These are phyloP conservation scores for Gastrolobium bilobum DNA, from an alignment of 306 rosid genomes.

Conservation along the genomic window DNA sequence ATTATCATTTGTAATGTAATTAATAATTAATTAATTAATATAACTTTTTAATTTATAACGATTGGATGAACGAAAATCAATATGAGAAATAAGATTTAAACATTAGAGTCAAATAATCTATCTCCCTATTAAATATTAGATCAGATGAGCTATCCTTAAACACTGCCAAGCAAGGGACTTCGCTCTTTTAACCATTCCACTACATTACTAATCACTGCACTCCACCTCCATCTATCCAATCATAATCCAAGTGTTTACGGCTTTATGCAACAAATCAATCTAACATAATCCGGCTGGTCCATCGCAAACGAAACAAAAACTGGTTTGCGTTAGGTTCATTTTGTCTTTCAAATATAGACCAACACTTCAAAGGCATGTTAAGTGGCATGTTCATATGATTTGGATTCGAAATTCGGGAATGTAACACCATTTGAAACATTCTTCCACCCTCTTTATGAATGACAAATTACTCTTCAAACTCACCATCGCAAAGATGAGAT, in stretches of 20 bases:
- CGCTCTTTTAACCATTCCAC: no score
- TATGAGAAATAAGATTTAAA: no score
- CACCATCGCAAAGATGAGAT: not conserved
- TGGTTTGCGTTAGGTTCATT: not conserved
- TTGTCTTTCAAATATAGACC: not conserved
- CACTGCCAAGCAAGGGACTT: no score
- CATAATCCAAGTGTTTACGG: not conserved
- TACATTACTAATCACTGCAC: no score
- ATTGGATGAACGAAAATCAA: no score
- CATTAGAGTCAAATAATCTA: no score
- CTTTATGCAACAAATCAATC: not conserved
- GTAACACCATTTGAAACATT: slow-evolving; percentile 16
- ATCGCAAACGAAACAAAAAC: not conserved
- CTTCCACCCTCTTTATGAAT: not conserved
- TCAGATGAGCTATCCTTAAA: no score
- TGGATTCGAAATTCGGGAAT: not conserved
- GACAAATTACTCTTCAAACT: not conserved
- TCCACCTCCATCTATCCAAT: not conserved
- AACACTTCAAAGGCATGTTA: not conserved
- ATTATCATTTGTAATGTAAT: no score
- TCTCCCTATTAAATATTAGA: no score
- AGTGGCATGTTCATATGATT: not conserved
- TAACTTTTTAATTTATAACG: no score
- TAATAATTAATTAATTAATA: no score
- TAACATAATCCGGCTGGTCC: not conserved